phyloP scores from a whole-genome alignment of 129 eudicot genomes.

The Heracleum sosnowskyi region DNA sequence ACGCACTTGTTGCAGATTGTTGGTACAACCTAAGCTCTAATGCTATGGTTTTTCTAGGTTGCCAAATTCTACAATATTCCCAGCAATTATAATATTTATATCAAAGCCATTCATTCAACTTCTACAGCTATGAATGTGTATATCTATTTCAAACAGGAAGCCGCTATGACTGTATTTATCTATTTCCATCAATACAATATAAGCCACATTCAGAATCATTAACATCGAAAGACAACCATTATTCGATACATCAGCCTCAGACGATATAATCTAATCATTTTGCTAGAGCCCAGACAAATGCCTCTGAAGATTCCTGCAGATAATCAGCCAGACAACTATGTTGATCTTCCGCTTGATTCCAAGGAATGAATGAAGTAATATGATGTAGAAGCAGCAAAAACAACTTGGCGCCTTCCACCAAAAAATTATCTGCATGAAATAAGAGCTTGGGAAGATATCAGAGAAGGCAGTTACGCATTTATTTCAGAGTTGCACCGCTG shows the following conservation, averaged over 20 bases:
- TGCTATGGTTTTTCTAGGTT: neutral
- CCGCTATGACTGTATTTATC: neutral
- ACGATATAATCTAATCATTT: neutral
- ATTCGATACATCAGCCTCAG: neutral
- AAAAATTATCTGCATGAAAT: neutral
- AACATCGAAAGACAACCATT: neutral
- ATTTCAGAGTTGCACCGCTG: slow-evolving; percentile 90
- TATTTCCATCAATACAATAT: neutral
- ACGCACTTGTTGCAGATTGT: too few relatives aligned
- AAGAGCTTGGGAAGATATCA: neutral
- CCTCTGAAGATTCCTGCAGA: neutral
- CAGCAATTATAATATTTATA: neutral
- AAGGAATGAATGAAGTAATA: neutral
- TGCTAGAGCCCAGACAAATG: neutral
- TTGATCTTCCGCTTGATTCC: neutral
- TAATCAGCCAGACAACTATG: neutral
- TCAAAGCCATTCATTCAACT: neutral
- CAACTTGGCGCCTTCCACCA: neutral
- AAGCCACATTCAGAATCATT: neutral
- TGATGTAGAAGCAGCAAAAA: neutral
- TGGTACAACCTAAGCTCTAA: too few relatives aligned
- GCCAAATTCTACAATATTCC: neutral
- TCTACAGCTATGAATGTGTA: neutral
- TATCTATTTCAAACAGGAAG: neutral
- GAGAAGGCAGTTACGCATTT: slow-evolving; percentile 38